Percentiles rank a stretch among this genome's conserved stretches.
Conservation (phyloP, 2,329 filamentous ascomycete genomes). For the Fusarium aywerte region DNA sequence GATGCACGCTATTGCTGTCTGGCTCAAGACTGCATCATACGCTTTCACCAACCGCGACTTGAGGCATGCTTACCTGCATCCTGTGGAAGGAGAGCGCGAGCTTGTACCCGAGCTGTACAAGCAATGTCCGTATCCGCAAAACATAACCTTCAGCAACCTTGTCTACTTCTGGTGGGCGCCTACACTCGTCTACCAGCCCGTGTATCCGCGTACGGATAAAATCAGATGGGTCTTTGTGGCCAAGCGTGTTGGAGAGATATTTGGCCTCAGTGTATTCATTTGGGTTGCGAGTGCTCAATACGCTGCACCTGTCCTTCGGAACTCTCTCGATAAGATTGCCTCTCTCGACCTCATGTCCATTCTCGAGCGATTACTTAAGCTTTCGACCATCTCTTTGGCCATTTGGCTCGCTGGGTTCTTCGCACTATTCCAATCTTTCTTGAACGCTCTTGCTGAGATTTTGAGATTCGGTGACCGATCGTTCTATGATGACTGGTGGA, state of each 20-base stretch:
- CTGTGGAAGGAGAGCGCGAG: slow-evolving; percentile 71
- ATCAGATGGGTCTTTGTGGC: slow-evolving; percentile 90
- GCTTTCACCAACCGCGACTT: slow-evolving; percentile 97
- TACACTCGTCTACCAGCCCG: slow-evolving; percentile 95
- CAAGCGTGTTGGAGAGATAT: slow-evolving; percentile 82
- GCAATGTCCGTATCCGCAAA: slow-evolving; percentile 86
- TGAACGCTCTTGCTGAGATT: slow-evolving; percentile 92
- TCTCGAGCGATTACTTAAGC: slow-evolving; percentile 88
- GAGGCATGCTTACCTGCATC: slow-evolving; percentile 88
- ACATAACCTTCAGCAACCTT: slow-evolving; percentile 88
- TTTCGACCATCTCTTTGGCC: slow-evolving; percentile 92
- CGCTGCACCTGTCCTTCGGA: slow-evolving; percentile 86
- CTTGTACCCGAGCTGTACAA: slow-evolving; percentile 85
- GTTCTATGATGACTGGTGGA: slow-evolving; percentile 99
- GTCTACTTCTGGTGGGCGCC: slow-evolving; percentile 98
- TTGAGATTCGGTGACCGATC: slow-evolving; percentile 90
- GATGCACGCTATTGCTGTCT: slow-evolving; percentile 92
- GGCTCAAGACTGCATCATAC: slow-evolving; percentile 95
- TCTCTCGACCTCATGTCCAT: slow-evolving; percentile 84
- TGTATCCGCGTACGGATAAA: slow-evolving; percentile 84
- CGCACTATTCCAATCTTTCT: slow-evolving; percentile 89
- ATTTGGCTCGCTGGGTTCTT: slow-evolving; percentile 99
- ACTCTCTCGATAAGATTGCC: slow-evolving; percentile 89
- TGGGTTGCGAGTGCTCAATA: slow-evolving; percentile 97
- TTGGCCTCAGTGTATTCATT: slow-evolving; percentile 85